Base-by-base conservation (phyloP, 371 early-diverging fungal genomes). In the Rhizomucor pusillus region DNA sequence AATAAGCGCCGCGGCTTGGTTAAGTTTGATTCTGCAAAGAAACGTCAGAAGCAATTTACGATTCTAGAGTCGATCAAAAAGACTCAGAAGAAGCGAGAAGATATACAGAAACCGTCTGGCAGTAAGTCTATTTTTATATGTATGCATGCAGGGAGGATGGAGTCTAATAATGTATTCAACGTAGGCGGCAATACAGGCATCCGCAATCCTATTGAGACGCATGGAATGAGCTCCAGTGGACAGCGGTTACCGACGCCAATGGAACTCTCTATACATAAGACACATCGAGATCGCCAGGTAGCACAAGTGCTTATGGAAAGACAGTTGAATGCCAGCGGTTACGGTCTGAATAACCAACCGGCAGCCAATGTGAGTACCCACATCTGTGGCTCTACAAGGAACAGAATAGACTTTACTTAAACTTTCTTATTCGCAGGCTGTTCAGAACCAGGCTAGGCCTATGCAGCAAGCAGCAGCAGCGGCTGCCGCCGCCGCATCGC, bases 251-350 rank as follows among this genome's bases (percentile, higher is more conserved):
- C 78, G 24, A 74, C 86, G 3, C 91, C 93, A 2, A 76, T 83
- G 50, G 92, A 93, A 45, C 65, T 94, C 39, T 82, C 84, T 56
- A 52, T 76, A 45, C 69, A 83, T 44, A 92, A 91, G 68, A 77
- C 81, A 7, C 86, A 87, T 25, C 73, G 90, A 16, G 92, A 92
- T 45, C 69, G 87, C 14, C 86, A 87, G 35, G 51, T 88, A 54
- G 82, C 75, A 40, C 87, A 90, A 51, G 79, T 83, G 12, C 45
- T 85, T 23, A 63, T 84, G 43, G 90, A 88, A 56, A 88, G 88
- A 52, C 77, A 88, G 7, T 84, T 87, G 39, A 65, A 82, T 40
- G 77, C 85, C 6, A 81, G 81, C 18, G 75, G 85, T 0, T 65
- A 84, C 37, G 78, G 79, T 25, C 65, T 82, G 6, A 67, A 57